phyloP scores from a whole-genome alignment of 495 filamentous ascomycete species.

The Stereocaulon alpinum region DNA sequence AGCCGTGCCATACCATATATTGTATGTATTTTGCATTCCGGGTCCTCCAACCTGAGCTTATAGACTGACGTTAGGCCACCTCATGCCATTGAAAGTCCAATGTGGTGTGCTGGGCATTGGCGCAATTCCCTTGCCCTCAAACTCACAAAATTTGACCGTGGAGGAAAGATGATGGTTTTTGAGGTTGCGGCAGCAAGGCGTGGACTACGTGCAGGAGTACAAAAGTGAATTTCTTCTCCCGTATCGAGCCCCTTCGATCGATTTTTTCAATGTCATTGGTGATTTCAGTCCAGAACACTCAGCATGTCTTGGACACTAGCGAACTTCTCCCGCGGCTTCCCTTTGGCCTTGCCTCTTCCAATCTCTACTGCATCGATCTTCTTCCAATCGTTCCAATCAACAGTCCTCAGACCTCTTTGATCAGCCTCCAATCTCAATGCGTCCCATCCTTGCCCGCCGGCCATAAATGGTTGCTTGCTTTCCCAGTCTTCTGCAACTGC shows the following conservation, averaged over 20 bases:
- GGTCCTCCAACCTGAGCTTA: too few species aligned
- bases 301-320: constrained; percentile 71
- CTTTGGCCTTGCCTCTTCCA: constrained; percentile 48
- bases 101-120: too few species aligned
- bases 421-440: constrained; percentile 49
- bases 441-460: constrained; percentile 59
- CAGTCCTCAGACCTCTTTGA: constrained; percentile 42
- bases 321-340: constrained; percentile 84
- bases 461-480: constrained; percentile 36
- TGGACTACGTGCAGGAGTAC: neutral
- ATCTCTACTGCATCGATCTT: constrained; percentile 73
- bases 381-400: constrained; percentile 78
- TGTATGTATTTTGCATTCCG: too few species aligned
- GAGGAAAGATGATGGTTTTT: too few species aligned
- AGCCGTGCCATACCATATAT: too few species aligned
- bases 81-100: too few species aligned
- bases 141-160: too few species aligned
- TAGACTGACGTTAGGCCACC: too few species aligned
- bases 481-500: constrained; percentile 65
- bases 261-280: neutral
- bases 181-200: too few species aligned
- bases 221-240: neutral
- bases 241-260: neutral
- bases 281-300: constrained; percentile 40
- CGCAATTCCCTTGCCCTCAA: too few species aligned